Evolutionary conservation across 768 basidiomycete species (phyloP).

Genomic region (Suillus cothurnatus): DNA sequence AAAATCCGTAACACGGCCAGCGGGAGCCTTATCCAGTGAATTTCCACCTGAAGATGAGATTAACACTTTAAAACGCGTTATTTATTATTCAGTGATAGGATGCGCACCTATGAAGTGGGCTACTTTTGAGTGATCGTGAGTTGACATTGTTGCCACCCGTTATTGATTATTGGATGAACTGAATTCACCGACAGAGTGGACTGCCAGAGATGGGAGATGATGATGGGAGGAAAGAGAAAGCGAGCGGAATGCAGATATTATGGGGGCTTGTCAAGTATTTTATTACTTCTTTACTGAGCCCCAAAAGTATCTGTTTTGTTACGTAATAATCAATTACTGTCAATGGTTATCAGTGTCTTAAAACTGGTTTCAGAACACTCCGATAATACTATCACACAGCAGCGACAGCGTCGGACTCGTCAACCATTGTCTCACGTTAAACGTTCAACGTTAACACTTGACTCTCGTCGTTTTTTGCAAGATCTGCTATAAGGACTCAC

Average conservation of each 20-base stretch:
- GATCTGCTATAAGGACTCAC: no score
- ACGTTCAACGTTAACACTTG: background rate
- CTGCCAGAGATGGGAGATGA: slow-evolving; percentile 15
- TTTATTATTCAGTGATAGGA: slow-evolving; percentile 3
- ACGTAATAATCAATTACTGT: slow-evolving; percentile 24
- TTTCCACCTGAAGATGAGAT: slow-evolving; percentile 75
- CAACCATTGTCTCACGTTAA: no score
- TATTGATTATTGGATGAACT: slow-evolving; percentile 6
- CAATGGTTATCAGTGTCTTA: background rate
- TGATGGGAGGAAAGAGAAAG: slow-evolving; percentile 24
- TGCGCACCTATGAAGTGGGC: slow-evolving; percentile 63
- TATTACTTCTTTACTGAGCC: slow-evolving; percentile 23
- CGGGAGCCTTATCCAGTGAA: slow-evolving; percentile 80
- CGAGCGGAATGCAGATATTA: slow-evolving; percentile 9
- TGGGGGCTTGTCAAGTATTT: slow-evolving; percentile 21
- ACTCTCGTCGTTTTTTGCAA: background rate
- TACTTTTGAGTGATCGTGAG: slow-evolving; percentile 60
- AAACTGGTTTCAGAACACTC: background rate
- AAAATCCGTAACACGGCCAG: slow-evolving; percentile 85
- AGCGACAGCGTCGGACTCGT: background rate
- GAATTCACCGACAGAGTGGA: slow-evolving; percentile 9
- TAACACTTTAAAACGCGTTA: slow-evolving; percentile 17
- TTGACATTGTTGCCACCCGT: slow-evolving; percentile 27
- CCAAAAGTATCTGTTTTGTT: slow-evolving; percentile 36
- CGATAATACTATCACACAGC: no score